These are phyloP conservation scores for Penicillium waksmanii DNA, from an alignment of 495 filamentous ascomycete genomes.

Conservation along the genomic window DNA sequence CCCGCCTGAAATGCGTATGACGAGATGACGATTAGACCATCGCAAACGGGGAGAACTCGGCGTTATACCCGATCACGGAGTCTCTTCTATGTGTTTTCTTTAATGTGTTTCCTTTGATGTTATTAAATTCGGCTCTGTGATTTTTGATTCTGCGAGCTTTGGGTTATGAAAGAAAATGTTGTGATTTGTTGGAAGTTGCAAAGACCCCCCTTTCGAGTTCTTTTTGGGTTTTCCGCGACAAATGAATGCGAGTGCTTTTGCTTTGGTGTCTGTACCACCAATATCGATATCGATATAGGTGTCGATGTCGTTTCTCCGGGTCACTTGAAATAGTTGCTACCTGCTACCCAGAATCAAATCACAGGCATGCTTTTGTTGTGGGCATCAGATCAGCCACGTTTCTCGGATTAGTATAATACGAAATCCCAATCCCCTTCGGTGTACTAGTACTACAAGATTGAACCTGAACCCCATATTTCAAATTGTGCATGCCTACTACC, in stretches of 20 bases:
- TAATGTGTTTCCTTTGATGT: constrained; percentile 5
- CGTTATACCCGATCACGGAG: constrained; percentile 38
- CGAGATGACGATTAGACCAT: constrained; percentile 39
- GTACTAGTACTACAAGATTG: too few relatives aligned
- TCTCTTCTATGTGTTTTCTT: constrained; percentile 16
- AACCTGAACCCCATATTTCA: background rate
- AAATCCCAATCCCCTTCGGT: too few relatives aligned
- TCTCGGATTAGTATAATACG: too few relatives aligned
- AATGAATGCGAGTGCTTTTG: too few relatives aligned
- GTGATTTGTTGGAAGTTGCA: background rate
- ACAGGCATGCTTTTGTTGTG: background rate
- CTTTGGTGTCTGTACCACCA: background rate
- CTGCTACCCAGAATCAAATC: background rate
- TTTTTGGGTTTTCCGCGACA: too few relatives aligned
- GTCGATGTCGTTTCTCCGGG: background rate
- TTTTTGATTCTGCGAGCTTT: background rate
- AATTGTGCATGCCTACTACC: background rate
- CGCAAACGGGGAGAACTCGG: constrained; percentile 39
- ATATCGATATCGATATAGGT: too few relatives aligned
- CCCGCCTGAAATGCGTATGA: constrained; percentile 24
- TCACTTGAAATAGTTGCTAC: background rate
- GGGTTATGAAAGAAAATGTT: too few relatives aligned
- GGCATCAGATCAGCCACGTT: too few relatives aligned
- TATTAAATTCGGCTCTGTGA: background rate
- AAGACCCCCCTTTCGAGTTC: too few relatives aligned